Base-by-base conservation (phyloP, 2,329 filamentous ascomycete genomes). In the Neonectria hederae region DNA sequence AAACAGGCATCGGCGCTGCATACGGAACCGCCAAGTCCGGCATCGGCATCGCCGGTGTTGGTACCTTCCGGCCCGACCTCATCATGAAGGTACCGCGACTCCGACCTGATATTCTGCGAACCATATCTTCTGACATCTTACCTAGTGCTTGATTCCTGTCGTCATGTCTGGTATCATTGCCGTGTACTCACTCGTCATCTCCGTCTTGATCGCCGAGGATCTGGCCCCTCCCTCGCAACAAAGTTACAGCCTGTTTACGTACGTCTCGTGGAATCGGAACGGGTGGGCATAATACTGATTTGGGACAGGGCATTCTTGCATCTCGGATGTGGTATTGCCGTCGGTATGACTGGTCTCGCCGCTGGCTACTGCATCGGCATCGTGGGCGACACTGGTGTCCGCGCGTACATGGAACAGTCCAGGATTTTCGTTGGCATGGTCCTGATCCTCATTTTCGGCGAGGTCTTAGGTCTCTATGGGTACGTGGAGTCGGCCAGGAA, bases 111-210 rank as follows among this genome's bases (percentile, higher is more conserved):
- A 40, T 28, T 14, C n/a, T 13, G 4, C 49, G 24, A 56, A 19
- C 26, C 40, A 22, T 53, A 35, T 57, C 32, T 6, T 58, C 71
- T 72, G 61, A 74, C 65, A 53, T 19, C 9, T 24, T n/a, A 43
- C 40, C 9, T 73, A 94, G 92, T 94, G 91, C 62, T 83, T 95
- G 57, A 94, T 95, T 72, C 92, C 92, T 67, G 92, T 96, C 70
- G 90, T 99, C 84, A 99, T 99, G 96, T 97, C 96, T 74, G 96
- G 96, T 88, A 99, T 99, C 78, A 93, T 99, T 76, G 96, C 96
- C 63, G 96, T 99, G 72, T 99, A 99, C 83, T 93, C 94, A 55
- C 92, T 99, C 73, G 96, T 99, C 75, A 94, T 99, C 72, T 92
- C 95, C 19, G 96, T 99, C 76, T 88, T 99, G 72, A 99, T 99